phyloP scores from a whole-genome alignment of 2,329 filamentous ascomycete species.

The Daldinia sp. region DNA sequence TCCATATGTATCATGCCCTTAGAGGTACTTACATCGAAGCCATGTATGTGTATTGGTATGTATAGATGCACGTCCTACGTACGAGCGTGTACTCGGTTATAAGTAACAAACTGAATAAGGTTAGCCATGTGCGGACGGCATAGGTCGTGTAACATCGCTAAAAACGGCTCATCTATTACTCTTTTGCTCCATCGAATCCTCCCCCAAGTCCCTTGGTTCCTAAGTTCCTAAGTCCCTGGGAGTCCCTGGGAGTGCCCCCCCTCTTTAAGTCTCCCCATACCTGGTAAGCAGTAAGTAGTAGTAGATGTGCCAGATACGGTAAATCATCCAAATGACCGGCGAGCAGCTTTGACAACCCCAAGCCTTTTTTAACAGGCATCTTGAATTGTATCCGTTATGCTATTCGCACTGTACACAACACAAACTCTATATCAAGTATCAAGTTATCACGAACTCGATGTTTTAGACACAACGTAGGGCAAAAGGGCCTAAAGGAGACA shows the following conservation, averaged over 20 bases:
- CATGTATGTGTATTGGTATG: too few species aligned
- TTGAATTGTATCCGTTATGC: too few species aligned
- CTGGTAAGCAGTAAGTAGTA: too few species aligned
- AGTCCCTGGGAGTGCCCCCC: too few species aligned
- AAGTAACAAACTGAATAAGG: slow-evolving; percentile 28
- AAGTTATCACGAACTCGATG: not conserved
- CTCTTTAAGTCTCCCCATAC: too few species aligned
- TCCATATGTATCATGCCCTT: too few species aligned
- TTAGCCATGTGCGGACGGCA: slow-evolving; percentile 36
- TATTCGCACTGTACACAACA: not conserved
- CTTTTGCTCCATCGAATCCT: slow-evolving; percentile 4
- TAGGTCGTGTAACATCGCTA: slow-evolving; percentile 35
- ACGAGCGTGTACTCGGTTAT: slow-evolving; percentile 12
- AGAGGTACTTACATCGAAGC: too few species aligned
- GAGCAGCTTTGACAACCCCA: not conserved
- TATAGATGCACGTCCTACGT: not conserved
- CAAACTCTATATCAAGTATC: not conserved
- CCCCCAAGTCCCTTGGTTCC: not conserved
- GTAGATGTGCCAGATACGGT: not conserved
- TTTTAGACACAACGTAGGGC: not conserved
- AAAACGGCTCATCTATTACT: slow-evolving; percentile 18
- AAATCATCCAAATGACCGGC: slow-evolving; percentile 14
- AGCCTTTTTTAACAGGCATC: too few species aligned
- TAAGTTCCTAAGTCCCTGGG: too few species aligned
- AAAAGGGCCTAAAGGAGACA: not conserved